Base-by-base conservation (phyloP, 2,329 filamentous ascomycete species). In the Ophiostoma sp. region DNA sequence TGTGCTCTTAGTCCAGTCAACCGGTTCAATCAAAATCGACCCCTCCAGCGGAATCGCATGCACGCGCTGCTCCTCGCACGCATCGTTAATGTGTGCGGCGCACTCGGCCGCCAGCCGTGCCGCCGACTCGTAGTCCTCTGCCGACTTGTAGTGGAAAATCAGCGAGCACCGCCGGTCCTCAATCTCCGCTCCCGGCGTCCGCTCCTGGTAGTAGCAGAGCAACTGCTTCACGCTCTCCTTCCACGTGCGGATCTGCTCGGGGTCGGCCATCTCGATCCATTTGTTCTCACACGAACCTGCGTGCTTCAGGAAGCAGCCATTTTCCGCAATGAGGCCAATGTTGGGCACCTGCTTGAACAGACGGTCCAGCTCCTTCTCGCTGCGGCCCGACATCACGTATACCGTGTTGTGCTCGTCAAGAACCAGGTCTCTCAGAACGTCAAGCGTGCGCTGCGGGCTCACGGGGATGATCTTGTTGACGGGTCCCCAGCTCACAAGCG, bases 41-140 rank as follows among this genome's bases (percentile, higher is more conserved):
- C 92, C 88, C 70, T 95, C 91, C 17, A 92, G 83, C 1, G 91
- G 90, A 23, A 96, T 87, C 5, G 94, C 94, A 76, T 93, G 92
- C 4, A 98, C 90, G 41, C 89, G 86, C 79, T 96, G 92, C 70
- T 86, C 87, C 77, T 93, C 90, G 77, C 93, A 97, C 0, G 93
- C 91, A 77, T 97, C 94, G 77, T 98, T 98, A 83, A 98, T 95
- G 76, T 97, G 94, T 73, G 92, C 94, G 0, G 93, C 93, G 76
- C 93, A 96, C 77, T 98, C 94, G 27, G 90, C 91, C 0, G 93
- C 94, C 75, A 94, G 90, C 27, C 93, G 89, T 71, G 86, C 84
- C 0, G 94, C 94, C 33, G 87, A 85, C 68, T 90, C 87, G 71
- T 87, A 87, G 77, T 97, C 92, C 70, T 93, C 90, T 1, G 91